phyloP scores from a whole-genome alignment of 805 yeast species.

The Starmera caribaea region DNA sequence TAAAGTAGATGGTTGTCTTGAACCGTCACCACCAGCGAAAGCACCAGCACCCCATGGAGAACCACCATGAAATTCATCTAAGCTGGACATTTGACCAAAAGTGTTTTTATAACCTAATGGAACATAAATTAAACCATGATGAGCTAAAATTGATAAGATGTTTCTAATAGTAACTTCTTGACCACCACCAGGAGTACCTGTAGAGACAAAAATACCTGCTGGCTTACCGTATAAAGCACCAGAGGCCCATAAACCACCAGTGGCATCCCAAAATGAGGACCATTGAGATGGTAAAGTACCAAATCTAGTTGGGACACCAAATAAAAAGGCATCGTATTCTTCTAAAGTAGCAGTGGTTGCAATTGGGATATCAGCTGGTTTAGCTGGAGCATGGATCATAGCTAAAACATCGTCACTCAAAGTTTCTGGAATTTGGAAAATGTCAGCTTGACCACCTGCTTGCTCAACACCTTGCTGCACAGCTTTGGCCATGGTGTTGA shows the following conservation, averaged over 20 bases:
- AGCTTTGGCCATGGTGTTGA: slow-evolving; percentile 56
- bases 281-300: slow-evolving; percentile 78
- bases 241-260: slow-evolving; percentile 72
- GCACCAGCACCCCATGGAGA: slow-evolving; percentile 82
- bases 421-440: slow-evolving; percentile 74
- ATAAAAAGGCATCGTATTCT: slow-evolving; percentile 69
- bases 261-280: slow-evolving; percentile 65
- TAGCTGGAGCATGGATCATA: slow-evolving; percentile 53
- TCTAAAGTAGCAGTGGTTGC: slow-evolving; percentile 50
- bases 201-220: slow-evolving; percentile 63
- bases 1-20: slow-evolving; percentile 48
- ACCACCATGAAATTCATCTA: slow-evolving; percentile 64
- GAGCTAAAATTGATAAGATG: slow-evolving; percentile 54
- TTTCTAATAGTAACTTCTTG: slow-evolving; percentile 65
- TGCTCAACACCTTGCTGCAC: slow-evolving; percentile 58
- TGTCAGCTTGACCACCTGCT: slow-evolving; percentile 59
- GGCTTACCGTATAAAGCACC: slow-evolving; percentile 70
- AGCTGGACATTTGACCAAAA: slow-evolving; percentile 40
- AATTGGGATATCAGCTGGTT: slow-evolving; percentile 52
- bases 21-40: slow-evolving; percentile 62
- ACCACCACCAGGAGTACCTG: slow-evolving; percentile 77
- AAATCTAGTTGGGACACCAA: slow-evolving; percentile 82
- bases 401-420: slow-evolving; percentile 47
- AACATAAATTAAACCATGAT: slow-evolving; percentile 73
- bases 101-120: slow-evolving; percentile 63